Percentiles rank a stretch among this genome's conserved stretches.
phyloP scores from a whole-genome alignment of 306 rosid genomes.

The Sophora flavescens region DNA sequence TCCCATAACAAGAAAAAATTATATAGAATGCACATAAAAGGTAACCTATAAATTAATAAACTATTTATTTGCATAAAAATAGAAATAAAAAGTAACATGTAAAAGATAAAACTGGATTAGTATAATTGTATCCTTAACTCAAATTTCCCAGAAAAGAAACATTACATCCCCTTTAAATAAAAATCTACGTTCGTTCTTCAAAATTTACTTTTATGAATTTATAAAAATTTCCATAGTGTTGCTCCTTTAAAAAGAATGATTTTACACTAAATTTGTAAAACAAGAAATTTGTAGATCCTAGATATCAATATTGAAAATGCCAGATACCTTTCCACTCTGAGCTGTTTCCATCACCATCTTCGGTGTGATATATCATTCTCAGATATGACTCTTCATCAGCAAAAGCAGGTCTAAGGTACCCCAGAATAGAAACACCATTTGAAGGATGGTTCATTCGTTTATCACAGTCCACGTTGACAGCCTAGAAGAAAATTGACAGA shows the following conservation, averaged over 20 bases:
- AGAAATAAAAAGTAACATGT: constrained; percentile 11
- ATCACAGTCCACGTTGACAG: constrained; percentile 57
- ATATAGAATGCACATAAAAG: constrained; percentile 5
- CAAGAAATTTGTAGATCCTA: constrained; percentile 3
- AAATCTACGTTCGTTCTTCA: constrained; percentile 5
- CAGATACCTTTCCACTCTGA: constrained; percentile 74
- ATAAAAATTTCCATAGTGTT: not conserved
- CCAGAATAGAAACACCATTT: constrained; percentile 88
- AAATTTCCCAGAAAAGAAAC: constrained; percentile 24
- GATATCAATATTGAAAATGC: constrained; percentile 34
- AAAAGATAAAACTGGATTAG: not conserved
- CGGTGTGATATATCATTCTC: constrained; percentile 61
- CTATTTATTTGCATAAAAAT: constrained; percentile 14
- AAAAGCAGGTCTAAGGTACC: constrained; percentile 82
- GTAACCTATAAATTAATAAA: constrained; percentile 18
- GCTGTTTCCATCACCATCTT: constrained; percentile 65
- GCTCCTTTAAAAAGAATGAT: not conserved
- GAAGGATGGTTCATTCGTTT: constrained; percentile 81
- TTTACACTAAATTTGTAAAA: constrained; percentile 4
- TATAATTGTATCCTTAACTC: constrained; percentile 10
- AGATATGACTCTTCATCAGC: constrained; percentile 77
- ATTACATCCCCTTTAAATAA: constrained; percentile 18
- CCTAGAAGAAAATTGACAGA: constrained; percentile 61
- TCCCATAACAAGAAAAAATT: constrained; percentile 1
- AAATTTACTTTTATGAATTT: constrained; percentile 9